These are phyloP conservation scores for Naganishia vaughanmartiniae DNA, from an alignment of 768 basidiomycete species.

Conservation along the genomic window DNA sequence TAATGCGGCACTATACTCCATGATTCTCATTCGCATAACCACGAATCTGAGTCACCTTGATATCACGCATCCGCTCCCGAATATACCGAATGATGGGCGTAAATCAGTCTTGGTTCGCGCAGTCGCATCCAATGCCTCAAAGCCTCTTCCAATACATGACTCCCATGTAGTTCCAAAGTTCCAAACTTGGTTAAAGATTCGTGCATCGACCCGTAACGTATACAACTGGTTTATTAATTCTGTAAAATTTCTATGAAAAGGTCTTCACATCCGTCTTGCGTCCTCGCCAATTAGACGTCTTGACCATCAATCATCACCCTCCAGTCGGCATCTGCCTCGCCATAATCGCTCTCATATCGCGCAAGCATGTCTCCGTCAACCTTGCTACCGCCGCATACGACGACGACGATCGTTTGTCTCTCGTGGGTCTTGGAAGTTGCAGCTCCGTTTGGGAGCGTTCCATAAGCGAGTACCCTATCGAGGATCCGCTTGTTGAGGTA, in stretches of 20 bases:
- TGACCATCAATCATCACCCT: slow-evolving; percentile 28
- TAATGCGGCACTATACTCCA: no score
- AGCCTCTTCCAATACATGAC: background rate
- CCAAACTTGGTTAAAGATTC: background rate
- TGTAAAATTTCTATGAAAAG: background rate
- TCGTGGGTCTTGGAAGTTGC: background rate
- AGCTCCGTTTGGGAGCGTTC: background rate
- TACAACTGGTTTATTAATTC: background rate
- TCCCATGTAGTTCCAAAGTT: background rate
- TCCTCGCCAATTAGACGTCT: background rate
- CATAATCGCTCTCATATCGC: slow-evolving; percentile 20
- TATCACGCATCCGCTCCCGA: no score
- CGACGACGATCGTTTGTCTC: slow-evolving; percentile 33
- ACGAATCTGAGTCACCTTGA: no score
- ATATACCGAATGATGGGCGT: no score
- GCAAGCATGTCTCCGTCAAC: slow-evolving; percentile 23
- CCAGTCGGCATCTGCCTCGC: slow-evolving; percentile 22
- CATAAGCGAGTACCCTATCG: background rate
- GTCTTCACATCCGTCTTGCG: background rate
- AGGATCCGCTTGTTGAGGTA: slow-evolving; percentile 22
- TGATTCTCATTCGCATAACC: no score
- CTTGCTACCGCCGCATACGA: slow-evolving; percentile 34
- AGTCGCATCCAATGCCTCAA: no score
- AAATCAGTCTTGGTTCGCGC: no score
- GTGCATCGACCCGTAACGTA: background rate